Evolutionary conservation across 768 basidiomycete genomes (phyloP), one percentile per base, ranked within the genome.

Genomic region (Rhodocollybia butyracea): DNA sequence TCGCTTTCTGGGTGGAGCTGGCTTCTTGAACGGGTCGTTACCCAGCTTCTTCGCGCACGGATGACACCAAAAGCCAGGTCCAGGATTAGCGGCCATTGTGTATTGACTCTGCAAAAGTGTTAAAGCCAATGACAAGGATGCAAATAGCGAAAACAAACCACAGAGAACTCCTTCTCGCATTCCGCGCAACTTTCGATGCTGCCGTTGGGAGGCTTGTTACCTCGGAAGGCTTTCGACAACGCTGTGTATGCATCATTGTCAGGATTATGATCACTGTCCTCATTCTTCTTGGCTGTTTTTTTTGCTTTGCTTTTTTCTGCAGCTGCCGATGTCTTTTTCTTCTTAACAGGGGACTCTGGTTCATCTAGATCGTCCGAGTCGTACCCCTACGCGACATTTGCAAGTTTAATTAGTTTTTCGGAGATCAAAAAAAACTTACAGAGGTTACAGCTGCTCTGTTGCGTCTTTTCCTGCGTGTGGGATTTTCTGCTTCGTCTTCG

Each of bases 1-100:
- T 50, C 85, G 83, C 67, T 85, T 90, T 54, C 77, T 76, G 0
- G 82, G 80, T 27, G 71, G 70, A 6, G 78, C 71, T 17, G 85
- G 76, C 60, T 91, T 93, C 68, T 94, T 96, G 74, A 95, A 95
- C 0, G 92, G 92, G 62, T 94, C 90, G 1, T 75, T 73, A 5
- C 91, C 93, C 2, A 84, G 80, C 0, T 83, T 78, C 63, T 91
- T 91, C 1, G 88, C 84, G 68, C 96, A 99, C 8, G 74, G 70
- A 61, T 93, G 86, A 65, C 96, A 99, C 21, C 98, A 79, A 60
- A 80, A 93, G 1, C 92, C 93, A 0, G 84, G 82, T 1, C 83
- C 83, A 0, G 83, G 78, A 41, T 80, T 79, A 6, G 85, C 83
- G 5, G 91, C 81, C 60, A 90, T 73, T 0, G 95, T 97, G 64